Evolutionary conservation across 179 eudicot genomes (phyloP), one percentile per base, ranked within the genome.

Genomic region (Sideroxylon spinosum): DNA sequence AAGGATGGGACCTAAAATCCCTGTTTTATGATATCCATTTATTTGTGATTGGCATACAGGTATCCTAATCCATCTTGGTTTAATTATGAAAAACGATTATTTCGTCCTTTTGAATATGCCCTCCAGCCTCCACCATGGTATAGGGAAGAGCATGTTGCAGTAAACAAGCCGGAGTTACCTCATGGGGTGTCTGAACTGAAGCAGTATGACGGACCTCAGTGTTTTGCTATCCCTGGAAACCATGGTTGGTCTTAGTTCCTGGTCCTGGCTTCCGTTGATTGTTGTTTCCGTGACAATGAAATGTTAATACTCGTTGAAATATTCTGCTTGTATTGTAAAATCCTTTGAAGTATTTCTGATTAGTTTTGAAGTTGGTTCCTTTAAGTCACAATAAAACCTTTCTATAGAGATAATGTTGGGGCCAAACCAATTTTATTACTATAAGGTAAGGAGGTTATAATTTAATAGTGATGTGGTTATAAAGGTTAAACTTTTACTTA

Each of bases 161-260:
- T 87, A n/a, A 89, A 92, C 79, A 96, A 96, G 86, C 98, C 99
- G 44, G 98, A 96, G 82, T 85, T 96, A 80, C 99, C 98, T 26
- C n/a, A 50, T 86, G 96, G 93, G 75, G 90, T 90, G 80, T 80
- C 93, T 72, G 81, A 86, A 72, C 80, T 94, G 79, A 92, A 83
- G 86, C 78, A 89, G 74, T 96, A 96, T 83, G 92, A 90, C 76
- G 99, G 98, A 74, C 99, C 99, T 73, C 99, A 96, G 86, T 92
- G 97, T 85, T 96, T 96, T 79, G 76, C 91, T 23, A 95, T 95
- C 79, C 99, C 99, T 49, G 99, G 99, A 84, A 95, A 95, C 85
- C 99, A 95, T 88, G 99, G 98, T 95, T 81, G 73, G 94, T 88
- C 68, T 76, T 69, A 16, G 20, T 78, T 73, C 65, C 23, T 57